Evolutionary conservation across 352 stramenopile genomes (phyloP).

Genomic region (Lagenidium giganteum): DNA sequence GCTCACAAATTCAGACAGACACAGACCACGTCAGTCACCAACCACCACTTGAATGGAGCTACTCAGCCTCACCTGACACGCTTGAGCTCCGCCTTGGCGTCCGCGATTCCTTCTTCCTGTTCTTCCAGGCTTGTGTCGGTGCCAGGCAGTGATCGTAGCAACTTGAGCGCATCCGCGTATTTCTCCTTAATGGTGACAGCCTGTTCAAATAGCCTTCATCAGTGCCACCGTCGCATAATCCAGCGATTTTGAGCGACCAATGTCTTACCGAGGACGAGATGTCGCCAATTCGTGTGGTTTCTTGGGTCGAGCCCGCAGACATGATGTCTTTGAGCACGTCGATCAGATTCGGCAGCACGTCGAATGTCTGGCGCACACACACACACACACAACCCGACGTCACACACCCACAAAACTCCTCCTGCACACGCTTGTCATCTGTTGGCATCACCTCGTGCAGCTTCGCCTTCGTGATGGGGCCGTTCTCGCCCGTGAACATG

Average conservation of each 20-base stretch:
- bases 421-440: not conserved
- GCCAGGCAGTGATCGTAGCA: constrained; percentile 49
- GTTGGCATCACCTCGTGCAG: constrained; percentile 58
- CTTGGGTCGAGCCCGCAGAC: constrained; percentile 47
- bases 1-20: too few species aligned
- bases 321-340: constrained; percentile 74
- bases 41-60: too few species aligned
- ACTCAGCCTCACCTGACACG: constrained; percentile 42
- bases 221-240: too few species aligned
- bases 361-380: constrained; percentile 58
- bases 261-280: constrained; percentile 57
- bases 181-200: constrained; percentile 58
- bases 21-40: constrained; percentile 1
- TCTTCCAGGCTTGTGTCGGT: constrained; percentile 65
- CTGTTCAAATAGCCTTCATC: too few species aligned
- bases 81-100: constrained; percentile 57
- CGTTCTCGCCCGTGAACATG: constrained; percentile 20
- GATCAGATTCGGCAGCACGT: constrained; percentile 67
- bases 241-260: too few species aligned
- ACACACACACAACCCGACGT: not conserved
- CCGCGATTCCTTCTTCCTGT: constrained; percentile 54
- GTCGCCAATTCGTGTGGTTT: constrained; percentile 61
- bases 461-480: constrained; percentile 42
- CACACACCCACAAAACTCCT: not conserved
- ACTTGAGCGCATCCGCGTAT: constrained; percentile 48